These are phyloP conservation scores for Hygrophila difformis DNA, from an alignment of 257 asterid genomes.

Conservation along the genomic window DNA sequence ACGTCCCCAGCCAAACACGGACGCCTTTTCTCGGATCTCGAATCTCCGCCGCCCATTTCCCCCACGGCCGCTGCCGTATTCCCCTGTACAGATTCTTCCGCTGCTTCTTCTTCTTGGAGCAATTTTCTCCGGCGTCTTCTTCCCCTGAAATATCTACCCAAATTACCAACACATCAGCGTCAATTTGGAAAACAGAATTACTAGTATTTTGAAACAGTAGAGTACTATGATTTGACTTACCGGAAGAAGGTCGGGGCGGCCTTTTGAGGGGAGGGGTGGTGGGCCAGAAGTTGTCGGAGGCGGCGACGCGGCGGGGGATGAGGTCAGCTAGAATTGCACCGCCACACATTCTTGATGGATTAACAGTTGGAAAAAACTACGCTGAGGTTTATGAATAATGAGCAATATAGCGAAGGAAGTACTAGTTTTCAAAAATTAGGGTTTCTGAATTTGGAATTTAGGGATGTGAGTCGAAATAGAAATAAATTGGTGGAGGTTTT, in stretches of 20 bases:
- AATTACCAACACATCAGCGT: neutral
- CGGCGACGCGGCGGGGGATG: constrained; percentile 42
- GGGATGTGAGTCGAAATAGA: too few species aligned
- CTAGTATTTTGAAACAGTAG: neutral
- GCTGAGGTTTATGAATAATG: too few species aligned
- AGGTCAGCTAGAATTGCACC: constrained; percentile 64
- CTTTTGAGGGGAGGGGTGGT: constrained; percentile 25
- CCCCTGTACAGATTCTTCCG: constrained; percentile 76
- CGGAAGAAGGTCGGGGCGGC: constrained; percentile 26
- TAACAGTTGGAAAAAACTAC: too few species aligned
- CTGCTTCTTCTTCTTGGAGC: constrained; percentile 29
- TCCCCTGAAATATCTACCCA: constrained; percentile 39
- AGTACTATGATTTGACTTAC: constrained; percentile 19
- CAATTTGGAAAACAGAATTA: neutral
- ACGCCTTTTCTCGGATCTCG: constrained; percentile 94
- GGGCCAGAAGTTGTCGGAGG: constrained; percentile 47
- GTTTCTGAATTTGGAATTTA: too few species aligned
- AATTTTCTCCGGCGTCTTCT: constrained; percentile 16
- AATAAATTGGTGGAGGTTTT: too few species aligned
- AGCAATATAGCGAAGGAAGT: too few species aligned
- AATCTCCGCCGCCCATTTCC: constrained; percentile 96
- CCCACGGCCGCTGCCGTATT: constrained; percentile 90
- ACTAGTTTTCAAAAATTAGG: too few species aligned
- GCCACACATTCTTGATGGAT: constrained; percentile 49
- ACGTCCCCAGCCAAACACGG: constrained; percentile 89